Conservation (phyloP, 106 monocot species). For the Platanthera zijinensis region DNA sequence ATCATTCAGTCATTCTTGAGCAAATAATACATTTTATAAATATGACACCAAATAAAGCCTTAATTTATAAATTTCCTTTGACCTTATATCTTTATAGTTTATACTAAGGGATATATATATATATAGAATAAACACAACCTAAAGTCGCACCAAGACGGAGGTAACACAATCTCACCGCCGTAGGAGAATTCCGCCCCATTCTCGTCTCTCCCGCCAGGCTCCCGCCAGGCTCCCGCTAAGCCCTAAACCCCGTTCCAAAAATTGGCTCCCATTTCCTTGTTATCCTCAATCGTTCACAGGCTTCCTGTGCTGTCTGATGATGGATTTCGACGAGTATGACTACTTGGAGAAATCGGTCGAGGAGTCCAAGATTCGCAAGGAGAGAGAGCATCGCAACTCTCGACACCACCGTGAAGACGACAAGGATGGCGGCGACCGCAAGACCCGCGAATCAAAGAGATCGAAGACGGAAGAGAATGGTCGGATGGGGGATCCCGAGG, state of each 20-base stretch:
- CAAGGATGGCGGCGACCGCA: constrained; percentile 2
- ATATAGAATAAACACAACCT: too few relatives aligned
- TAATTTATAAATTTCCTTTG: too few relatives aligned
- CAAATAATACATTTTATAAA: too few relatives aligned
- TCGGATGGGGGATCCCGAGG: constrained; percentile 11
- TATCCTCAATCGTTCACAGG: neutral
- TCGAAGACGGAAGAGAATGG: constrained; percentile 4
- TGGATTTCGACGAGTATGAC: constrained; percentile 13
- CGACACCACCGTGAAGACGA: neutral
- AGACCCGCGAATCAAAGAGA: neutral
- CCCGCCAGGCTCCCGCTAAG: neutral
- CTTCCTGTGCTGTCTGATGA: neutral
- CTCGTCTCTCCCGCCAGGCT: neutral
- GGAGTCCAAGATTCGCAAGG: constrained; percentile 5
- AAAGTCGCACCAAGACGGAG: too few relatives aligned
- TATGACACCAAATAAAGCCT: too few relatives aligned
- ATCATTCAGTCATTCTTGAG: too few relatives aligned
- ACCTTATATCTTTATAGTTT: too few relatives aligned
- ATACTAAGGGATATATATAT: too few relatives aligned
- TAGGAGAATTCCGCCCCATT: neutral
- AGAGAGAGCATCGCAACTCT: constrained; percentile 2
- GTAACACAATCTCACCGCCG: too few relatives aligned
- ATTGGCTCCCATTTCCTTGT: neutral
- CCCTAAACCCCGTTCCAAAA: constrained; percentile 4
- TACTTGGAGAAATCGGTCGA: constrained; percentile 22